A percentile compares a stretch with the other conserved stretches of the same genome.
These are phyloP conservation scores for Ophiostoma ips DNA, from an alignment of 2,329 filamentous ascomycete species.

Conservation along the genomic window DNA sequence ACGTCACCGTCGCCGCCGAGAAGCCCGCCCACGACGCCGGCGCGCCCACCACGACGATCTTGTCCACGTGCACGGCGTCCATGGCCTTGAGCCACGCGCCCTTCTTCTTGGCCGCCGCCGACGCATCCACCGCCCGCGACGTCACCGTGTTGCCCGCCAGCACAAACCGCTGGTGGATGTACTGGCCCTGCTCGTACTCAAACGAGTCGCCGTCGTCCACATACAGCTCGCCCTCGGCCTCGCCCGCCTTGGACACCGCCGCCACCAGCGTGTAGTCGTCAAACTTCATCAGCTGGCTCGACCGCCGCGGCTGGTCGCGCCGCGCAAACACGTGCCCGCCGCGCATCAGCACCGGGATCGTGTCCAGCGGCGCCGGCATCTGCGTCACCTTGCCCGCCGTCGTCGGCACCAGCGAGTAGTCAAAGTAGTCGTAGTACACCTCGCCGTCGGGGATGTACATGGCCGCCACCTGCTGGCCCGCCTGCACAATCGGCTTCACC, in stretches of 20 bases:
- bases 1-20: constrained; percentile 41
- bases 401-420: constrained; percentile 58
- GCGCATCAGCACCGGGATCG: constrained; percentile 80
- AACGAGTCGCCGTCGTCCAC: constrained; percentile 90
- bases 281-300: constrained; percentile 76
- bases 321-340: constrained; percentile 86
- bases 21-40: constrained; percentile 57
- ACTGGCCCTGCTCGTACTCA: constrained; percentile 72
- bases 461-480: constrained; percentile 57
- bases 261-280: constrained; percentile 87
- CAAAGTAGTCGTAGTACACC: constrained; percentile 92
- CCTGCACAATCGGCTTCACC: constrained; percentile 76
- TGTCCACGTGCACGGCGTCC: constrained; percentile 65
- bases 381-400: constrained; percentile 56
- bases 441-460: constrained; percentile 83
- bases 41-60: constrained; percentile 70
- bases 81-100: constrained; percentile 68
- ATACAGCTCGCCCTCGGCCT: constrained; percentile 70
- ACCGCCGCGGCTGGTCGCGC: constrained; percentile 75
- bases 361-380: constrained; percentile 66
- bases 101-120: constrained; percentile 40
- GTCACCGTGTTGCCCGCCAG: constrained; percentile 47
- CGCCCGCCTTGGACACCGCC: constrained; percentile 46
- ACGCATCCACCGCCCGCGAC: constrained; percentile 56
- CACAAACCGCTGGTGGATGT: constrained; percentile 70